Base-by-base conservation (phyloP, 1,139 yeast genomes). In the Tardiomyces blankii region DNA sequence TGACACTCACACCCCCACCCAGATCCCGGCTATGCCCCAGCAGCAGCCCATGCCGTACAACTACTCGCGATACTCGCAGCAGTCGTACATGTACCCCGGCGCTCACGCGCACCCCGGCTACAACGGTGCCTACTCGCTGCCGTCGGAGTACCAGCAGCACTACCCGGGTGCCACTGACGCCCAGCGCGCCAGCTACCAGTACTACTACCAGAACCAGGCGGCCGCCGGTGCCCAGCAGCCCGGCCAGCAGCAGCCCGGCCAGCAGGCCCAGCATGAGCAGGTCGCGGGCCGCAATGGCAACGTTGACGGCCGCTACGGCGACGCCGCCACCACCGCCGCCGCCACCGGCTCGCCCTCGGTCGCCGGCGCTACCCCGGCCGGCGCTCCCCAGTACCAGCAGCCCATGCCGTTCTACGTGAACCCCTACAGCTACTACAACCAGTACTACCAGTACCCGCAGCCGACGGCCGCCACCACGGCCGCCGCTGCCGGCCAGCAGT, bases 391-490 rank as follows among this genome's bases (percentile, higher is more conserved):
- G 42, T 18, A 28, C 23, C 23, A 16, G 32, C 46, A 44, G 41
- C 46, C 33, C n/a, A 33, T 33, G 43, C 60, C 60, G 12, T 58
- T 58, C 51, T 59, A 55, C 51, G 51, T 53, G 56, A 52, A 51
- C 19, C 19, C 39, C 7, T 35, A 35, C 39, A 35, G 39, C 39
- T 14, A 16, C 39, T 35, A 35, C 39, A 13, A 30, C 35, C 35
- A 30, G 16, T 13, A 30, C 35, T 30, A 30, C 35, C n/a, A 12
- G 35, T 30, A 30, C 16, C 35, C 35, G n/a, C 35, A 30, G 35
- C 35, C n/a, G 35, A 3, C 35, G n/a, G 35, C 35, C 16, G 7
- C 25, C n/a, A n/a, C n/a, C n/a, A n/a, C n/a, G n/a, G 30, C 30
- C n/a, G n/a, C 35, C 16, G 35, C 35, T 11, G 35, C 35, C 16